Evolutionary conservation across 495 filamentous ascomycete genomes (phyloP).

Genomic region (Xylaria telfairii): DNA sequence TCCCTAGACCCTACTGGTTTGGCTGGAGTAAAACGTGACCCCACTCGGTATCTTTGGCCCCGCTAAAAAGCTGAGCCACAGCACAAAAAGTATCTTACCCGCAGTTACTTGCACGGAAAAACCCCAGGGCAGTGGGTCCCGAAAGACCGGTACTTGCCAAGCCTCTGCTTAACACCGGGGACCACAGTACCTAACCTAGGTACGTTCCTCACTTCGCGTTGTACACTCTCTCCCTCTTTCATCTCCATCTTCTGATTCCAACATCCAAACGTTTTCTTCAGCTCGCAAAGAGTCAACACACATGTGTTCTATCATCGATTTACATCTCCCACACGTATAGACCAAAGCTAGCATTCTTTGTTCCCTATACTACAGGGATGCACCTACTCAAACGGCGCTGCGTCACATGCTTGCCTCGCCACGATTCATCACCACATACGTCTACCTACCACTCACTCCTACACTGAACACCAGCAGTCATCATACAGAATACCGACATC

Average conservation of each 20-base stretch:
- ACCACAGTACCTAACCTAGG: too few relatives aligned
- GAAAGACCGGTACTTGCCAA: too few relatives aligned
- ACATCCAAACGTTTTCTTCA: not conserved
- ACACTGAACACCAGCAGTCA: not conserved
- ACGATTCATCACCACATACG: not conserved
- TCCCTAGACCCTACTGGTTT: not conserved
- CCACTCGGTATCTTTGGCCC: too few relatives aligned
- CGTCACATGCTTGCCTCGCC: not conserved
- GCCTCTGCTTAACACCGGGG: too few relatives aligned
- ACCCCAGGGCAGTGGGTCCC: too few relatives aligned
- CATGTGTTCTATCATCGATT: too few relatives aligned
- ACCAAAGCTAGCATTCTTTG: not conserved
- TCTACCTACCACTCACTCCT: not conserved
- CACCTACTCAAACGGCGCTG: not conserved
- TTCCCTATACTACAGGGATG: not conserved
- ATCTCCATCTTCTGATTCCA: not conserved
- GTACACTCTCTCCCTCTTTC: not conserved
- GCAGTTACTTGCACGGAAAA: too few relatives aligned
- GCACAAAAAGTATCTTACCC: too few relatives aligned
- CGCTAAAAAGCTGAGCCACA: too few relatives aligned
- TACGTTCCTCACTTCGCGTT: slow-evolving; percentile 20
- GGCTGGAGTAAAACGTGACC: too few relatives aligned
- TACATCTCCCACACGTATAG: not conserved
- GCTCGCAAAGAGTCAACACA: too few relatives aligned
- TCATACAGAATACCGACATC: not conserved